Evolutionary conservation across 805 yeast genomes (phyloP), one percentile per base, ranked within the genome.

Genomic region (Saccharomycopsis microspora): DNA sequence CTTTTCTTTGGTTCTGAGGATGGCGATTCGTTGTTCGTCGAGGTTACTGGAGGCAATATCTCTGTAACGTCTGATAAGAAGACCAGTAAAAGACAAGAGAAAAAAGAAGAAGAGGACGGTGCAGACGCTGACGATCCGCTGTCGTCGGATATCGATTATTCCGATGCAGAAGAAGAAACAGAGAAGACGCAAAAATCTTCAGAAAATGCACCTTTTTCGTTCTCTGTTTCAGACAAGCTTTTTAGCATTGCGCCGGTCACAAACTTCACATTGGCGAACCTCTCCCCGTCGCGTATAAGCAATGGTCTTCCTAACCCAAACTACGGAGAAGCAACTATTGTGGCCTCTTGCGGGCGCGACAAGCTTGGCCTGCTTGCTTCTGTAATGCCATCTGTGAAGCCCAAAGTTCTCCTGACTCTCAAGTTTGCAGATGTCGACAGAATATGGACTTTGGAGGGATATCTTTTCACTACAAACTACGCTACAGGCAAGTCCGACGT

Each of bases 371-470:
- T 74, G 27, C 52, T 89, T 32, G 76, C 81, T 34, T 70, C 82
- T 3, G 71, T 85, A 50, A 73, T 79, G 30, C 85, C 87, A 4
- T 70, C 82, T 3, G 70, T 87, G 9, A 78, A 79, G 50, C 95
- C 95, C 0, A 61, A 60, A 0, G 74, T 87, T 5, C 74, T 76
- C 45, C 76, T 85, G 2, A 79, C 88, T 3, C 69, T 85, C 46
- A 79, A 76, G 51, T 84, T 84, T 57, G 81, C 82, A 27, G 82
- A 78, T 58, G 80, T 83, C 34, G 76, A 80, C 54, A 76, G 80
- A 55, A 71, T 85, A 57, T 88, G 95, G 95, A 82, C 84, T 39
- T 62, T 85, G 32, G 78, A 78, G 57, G 72, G 71, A 52, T 85
- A 74, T 58, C 65, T 86, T 43, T 71, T 86, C 27, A 82, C 94